These are phyloP conservation scores for Mycosarcoma mackinlayi DNA, from an alignment of 1,284 basidiomycete species.

Conservation along the genomic window DNA sequence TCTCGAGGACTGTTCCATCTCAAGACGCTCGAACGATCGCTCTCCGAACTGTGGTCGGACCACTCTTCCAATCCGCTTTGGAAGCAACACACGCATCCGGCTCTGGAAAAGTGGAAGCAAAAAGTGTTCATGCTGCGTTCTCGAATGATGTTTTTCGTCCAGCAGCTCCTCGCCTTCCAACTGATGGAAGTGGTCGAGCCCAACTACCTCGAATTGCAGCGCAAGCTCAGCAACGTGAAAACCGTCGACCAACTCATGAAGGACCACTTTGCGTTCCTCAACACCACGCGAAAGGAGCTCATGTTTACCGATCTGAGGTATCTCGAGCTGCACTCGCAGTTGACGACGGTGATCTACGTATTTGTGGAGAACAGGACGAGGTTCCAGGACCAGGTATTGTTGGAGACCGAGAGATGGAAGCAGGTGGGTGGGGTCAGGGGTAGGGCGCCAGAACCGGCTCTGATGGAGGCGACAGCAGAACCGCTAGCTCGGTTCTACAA, in stretches of 20 bases:
- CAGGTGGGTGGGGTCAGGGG: conserved; percentile 28
- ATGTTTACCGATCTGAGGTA: conserved; percentile 66
- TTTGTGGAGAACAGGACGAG: conserved; percentile 58
- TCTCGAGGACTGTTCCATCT: conserved; percentile 64
- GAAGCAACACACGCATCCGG: conserved; percentile 52
- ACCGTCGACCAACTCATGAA: conserved; percentile 68
- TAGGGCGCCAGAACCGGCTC: conserved; percentile 23
- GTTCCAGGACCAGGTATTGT: conserved; percentile 58
- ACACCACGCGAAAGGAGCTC: conserved; percentile 63
- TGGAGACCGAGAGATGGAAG: conserved; percentile 51
- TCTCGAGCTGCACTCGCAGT: conserved; percentile 56
- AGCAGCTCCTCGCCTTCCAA: conserved; percentile 65
- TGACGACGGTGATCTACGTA: conserved; percentile 56
- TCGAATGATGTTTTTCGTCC: conserved; percentile 65
- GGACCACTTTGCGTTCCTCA: conserved; percentile 66
- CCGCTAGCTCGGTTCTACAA: conserved; percentile 51
- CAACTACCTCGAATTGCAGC: conserved; percentile 63
- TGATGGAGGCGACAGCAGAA: conserved; percentile 39
- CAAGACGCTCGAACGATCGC: conserved; percentile 61
- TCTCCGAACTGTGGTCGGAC: conserved; percentile 63
- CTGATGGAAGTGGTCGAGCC: conserved; percentile 66
- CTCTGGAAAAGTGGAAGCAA: conserved; percentile 64
- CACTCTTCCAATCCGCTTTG: conserved; percentile 50
- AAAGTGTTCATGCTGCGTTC: conserved; percentile 61
- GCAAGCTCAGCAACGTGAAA: conserved; percentile 55